Conservation (phyloP, 2,329 filamentous ascomycete genomes). For the Polychaeton citri region DNA sequence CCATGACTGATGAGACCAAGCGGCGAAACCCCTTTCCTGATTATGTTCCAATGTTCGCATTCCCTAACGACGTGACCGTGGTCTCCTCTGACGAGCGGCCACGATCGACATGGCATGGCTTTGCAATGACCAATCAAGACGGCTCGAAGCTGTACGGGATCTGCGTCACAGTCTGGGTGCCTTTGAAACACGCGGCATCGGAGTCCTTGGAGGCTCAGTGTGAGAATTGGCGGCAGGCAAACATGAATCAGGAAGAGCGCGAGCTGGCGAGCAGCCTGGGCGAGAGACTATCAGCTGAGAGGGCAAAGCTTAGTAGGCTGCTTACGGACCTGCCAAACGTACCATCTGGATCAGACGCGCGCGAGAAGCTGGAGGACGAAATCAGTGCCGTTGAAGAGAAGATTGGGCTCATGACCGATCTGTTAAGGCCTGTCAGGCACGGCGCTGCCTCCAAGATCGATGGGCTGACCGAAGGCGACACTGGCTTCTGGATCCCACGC, state of each 20-base stretch:
- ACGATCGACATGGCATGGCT: slow-evolving; percentile 96
- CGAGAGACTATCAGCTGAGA: slow-evolving; percentile 71
- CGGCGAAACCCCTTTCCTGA: slow-evolving; percentile 82
- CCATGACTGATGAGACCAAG: slow-evolving; percentile 65
- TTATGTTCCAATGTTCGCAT: slow-evolving; percentile 98
- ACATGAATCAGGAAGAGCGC: slow-evolving; percentile 82
- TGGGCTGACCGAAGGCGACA: slow-evolving; percentile 86
- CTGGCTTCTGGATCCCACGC: slow-evolving; percentile 86
- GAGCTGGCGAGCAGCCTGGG: slow-evolving; percentile 87
- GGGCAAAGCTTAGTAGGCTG: slow-evolving; percentile 79
- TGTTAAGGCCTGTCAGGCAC: slow-evolving; percentile 81
- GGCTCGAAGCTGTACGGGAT: slow-evolving; percentile 87
- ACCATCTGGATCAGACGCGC: slow-evolving; percentile 63
- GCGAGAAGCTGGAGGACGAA: slow-evolving; percentile 80
- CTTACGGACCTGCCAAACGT: slow-evolving; percentile 70
- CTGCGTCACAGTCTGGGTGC: slow-evolving; percentile 84
- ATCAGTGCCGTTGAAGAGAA: slow-evolving; percentile 96
- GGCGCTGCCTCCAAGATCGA: slow-evolving; percentile 96
- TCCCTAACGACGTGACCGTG: slow-evolving; percentile 94
- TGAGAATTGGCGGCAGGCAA: slow-evolving; percentile 39
- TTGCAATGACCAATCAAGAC: slow-evolving; percentile 91
- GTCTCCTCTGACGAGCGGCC: slow-evolving; percentile 90
- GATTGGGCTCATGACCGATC: slow-evolving; percentile 91
- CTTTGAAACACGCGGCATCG: slow-evolving; percentile 66
- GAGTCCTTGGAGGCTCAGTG: slow-evolving; percentile 62